These are phyloP conservation scores for Candida railenensis DNA, from an alignment of 805 yeast genomes.

Conservation along the genomic window DNA sequence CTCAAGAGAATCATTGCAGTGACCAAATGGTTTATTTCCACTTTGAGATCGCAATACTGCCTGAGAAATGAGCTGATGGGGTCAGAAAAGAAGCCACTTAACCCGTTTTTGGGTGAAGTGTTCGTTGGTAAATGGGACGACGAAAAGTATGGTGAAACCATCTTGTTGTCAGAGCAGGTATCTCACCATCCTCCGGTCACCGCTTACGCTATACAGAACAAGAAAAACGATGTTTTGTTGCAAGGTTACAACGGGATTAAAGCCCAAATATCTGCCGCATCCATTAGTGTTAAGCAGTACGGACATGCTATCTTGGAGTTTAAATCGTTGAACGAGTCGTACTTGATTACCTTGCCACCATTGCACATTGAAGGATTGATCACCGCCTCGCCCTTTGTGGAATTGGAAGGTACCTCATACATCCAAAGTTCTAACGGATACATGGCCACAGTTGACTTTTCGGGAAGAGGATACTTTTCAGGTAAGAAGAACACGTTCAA, in stretches of 20 bases:
- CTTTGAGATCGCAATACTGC: slow-evolving; percentile 90
- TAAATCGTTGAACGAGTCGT: slow-evolving; percentile 62
- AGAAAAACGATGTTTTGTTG: slow-evolving; percentile 61
- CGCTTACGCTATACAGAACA: slow-evolving; percentile 82
- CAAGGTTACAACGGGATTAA: slow-evolving; percentile 91
- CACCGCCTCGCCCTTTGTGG: slow-evolving; percentile 91
- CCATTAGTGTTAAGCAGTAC: slow-evolving; percentile 83
- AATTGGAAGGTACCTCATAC: slow-evolving; percentile 83
- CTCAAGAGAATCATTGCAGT: slow-evolving; percentile 77
- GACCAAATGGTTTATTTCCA: slow-evolving; percentile 86
- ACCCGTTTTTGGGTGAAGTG: slow-evolving; percentile 93
- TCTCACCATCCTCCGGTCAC: slow-evolving; percentile 98
- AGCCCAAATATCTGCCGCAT: slow-evolving; percentile 74
- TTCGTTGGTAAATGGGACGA: slow-evolving; percentile 88
- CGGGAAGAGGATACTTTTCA: slow-evolving; percentile 92
- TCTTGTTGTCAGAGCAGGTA: slow-evolving; percentile 85
- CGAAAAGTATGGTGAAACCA: slow-evolving; percentile 67
- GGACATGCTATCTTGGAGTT: slow-evolving; percentile 84
- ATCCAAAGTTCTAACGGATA: slow-evolving; percentile 84
- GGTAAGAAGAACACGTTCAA: slow-evolving; percentile 94
- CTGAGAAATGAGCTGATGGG: slow-evolving; percentile 90
- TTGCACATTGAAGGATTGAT: slow-evolving; percentile 92
- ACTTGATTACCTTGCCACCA: slow-evolving; percentile 86
- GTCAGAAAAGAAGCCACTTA: slow-evolving; percentile 94
- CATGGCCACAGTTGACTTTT: slow-evolving; percentile 68